Base-by-base conservation (phyloP, 108 stramenopile species). In the Cyclotella kingstonii region DNA sequence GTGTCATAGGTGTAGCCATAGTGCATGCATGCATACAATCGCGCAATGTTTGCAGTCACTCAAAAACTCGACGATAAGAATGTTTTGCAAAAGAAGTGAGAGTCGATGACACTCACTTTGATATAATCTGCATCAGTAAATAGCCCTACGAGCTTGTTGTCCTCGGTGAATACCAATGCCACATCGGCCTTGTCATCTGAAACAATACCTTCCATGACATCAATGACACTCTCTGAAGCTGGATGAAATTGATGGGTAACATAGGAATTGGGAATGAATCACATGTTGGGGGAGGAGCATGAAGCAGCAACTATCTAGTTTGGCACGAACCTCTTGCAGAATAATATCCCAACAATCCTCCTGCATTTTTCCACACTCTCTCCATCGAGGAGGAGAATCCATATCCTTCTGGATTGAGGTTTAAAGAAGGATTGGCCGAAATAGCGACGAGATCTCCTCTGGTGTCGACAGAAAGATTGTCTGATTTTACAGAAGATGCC, bases 41-140 rank as follows among this genome's bases (percentile, higher is more conserved):
- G n/a, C n/a, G n/a, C n/a, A n/a, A n/a, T 9, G 9, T 36, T 7
- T 9, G 36, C 9, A 11, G 11, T 9, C 36, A 36, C 36, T 9
- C 36, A 9, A 36, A 36, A 11, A 36, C 36, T 36, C 15, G 39
- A 40, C 4, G 1, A 3, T 40, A 15, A 15, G 14, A 1, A 15
- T 40, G 14, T 2, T 2, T 15, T 40, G 39, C 39, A 40, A 40
- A 40, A 15, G 39, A 40, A 40, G 39, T 40, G 15, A 15, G 39
- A 40, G 39, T 2, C 15, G 39, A 40, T 15, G 14, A 15, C n/a
- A 57, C 81, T 17, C 54, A 85, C 84, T 61, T 70, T 69, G 53
- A 96, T 86, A 54, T 87, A 96, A 76, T 96, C 95, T n/a, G 81
- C 43, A 77, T 96, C 95, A 8, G 95, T 96, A 73, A 96, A 96